phyloP scores from a whole-genome alignment of 225 moss, liverwort and hornwort genomes.

The Antitrichia curtipendula region DNA sequence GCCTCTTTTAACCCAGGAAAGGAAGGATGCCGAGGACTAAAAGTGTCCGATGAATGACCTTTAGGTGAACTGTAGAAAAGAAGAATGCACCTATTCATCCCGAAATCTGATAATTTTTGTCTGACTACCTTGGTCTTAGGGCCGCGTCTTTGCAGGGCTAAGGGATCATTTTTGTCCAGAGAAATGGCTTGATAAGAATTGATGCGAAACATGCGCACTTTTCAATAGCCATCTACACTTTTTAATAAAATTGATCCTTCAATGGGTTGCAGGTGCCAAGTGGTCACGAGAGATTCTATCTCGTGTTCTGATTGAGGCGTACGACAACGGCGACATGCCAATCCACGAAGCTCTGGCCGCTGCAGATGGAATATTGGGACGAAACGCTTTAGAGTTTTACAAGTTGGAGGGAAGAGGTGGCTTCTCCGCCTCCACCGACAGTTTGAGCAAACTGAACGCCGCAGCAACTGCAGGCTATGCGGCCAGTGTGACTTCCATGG shows the following conservation, averaged over 20 bases:
- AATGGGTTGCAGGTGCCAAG: conserved; percentile 58
- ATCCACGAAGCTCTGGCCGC: conserved; percentile 56
- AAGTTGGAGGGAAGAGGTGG: conserved; percentile 60
- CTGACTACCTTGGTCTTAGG: not conserved
- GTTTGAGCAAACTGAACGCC: conserved; percentile 40
- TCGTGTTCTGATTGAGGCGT: conserved; percentile 69
- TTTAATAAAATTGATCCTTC: not conserved
- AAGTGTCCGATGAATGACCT: not conserved
- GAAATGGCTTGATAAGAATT: not conserved
- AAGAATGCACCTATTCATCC: not conserved
- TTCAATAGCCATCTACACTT: not conserved
- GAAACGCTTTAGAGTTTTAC: conserved; percentile 70
- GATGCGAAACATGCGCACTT: not conserved
- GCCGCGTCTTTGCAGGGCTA: not conserved
- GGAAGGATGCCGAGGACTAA: not conserved
- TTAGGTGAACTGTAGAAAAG: not conserved
- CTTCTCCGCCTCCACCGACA: conserved; percentile 50
- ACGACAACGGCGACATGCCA: conserved; percentile 78
- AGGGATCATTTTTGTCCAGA: not conserved
- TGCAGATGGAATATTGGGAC: conserved; percentile 56
- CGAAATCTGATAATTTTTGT: not conserved
- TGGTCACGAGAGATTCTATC: conserved; percentile 76
- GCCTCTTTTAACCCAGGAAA: not conserved
- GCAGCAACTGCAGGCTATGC: conserved; percentile 17
- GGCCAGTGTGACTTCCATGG: conserved; percentile 20